Percentiles rank a stretch among this genome's conserved stretches.
These are phyloP conservation scores for Flaveria floridana DNA, from an alignment of 140 eudicot genomes.

Conservation along the genomic window DNA sequence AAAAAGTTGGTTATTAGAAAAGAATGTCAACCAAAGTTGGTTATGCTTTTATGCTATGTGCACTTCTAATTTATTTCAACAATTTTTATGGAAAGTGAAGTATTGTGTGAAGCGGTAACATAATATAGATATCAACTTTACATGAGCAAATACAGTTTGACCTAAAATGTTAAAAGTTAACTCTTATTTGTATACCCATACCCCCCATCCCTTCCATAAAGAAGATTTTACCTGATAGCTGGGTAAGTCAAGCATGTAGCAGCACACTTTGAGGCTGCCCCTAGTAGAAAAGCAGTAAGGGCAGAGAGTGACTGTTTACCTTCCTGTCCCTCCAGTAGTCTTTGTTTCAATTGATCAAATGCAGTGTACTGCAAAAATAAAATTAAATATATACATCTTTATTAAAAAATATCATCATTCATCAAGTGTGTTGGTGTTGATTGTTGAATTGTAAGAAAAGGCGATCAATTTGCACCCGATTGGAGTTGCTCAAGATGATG, in stretches of 20 bases:
- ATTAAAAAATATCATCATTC: no score
- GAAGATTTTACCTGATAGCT: constrained; percentile 63
- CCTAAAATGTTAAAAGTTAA: not conserved
- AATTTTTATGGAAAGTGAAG: not conserved
- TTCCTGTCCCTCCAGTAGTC: constrained; percentile 44
- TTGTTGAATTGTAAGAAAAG: not conserved
- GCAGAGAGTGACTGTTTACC: constrained; percentile 76
- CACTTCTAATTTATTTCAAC: no score
- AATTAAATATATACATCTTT: not conserved
- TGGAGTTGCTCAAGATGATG: not conserved
- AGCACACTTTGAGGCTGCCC: constrained; percentile 86
- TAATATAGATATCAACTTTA: constrained; percentile 7
- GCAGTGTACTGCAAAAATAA: constrained; percentile 70
- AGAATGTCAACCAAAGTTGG: not conserved
- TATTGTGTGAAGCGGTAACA: constrained; percentile 7
- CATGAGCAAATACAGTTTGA: constrained; percentile 16
- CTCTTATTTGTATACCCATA: not conserved
- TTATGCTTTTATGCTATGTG: no score
- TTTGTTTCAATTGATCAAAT: constrained; percentile 81
- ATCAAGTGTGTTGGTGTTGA: not conserved
- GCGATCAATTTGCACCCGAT: not conserved
- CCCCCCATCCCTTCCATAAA: not conserved
- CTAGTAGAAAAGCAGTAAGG: constrained; percentile 73
- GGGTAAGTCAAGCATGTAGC: constrained; percentile 95
- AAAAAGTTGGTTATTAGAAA: not conserved